A percentile compares a stretch with the other conserved stretches of the same genome.
phyloP scores from a whole-genome alignment of 345 rosid genomes.

The Syzygium oleosum region DNA sequence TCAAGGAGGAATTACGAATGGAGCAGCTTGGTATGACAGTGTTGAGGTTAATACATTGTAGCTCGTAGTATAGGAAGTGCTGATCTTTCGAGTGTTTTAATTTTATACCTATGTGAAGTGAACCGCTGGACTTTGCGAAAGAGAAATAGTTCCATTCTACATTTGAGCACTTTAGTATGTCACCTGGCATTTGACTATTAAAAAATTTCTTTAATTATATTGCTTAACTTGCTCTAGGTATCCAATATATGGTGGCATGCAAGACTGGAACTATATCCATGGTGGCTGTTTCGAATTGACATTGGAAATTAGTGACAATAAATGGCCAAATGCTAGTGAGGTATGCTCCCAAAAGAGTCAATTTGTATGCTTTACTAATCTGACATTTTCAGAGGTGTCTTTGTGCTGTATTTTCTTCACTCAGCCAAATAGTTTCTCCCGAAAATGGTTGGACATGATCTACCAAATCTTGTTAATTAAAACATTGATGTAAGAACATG shows the following conservation, averaged over 20 bases:
- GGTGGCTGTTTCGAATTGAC: slow-evolving; percentile 96
- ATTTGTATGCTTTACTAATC: neutral
- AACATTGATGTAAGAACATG: neutral
- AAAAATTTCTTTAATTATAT: neutral
- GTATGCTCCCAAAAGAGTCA: slow-evolving; percentile 24
- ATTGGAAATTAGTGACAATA: slow-evolving; percentile 86
- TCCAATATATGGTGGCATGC: slow-evolving; percentile 98
- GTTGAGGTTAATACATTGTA: neutral
- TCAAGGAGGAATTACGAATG: slow-evolving; percentile 86
- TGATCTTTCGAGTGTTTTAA: neutral
- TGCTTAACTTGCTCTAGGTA: slow-evolving; percentile 47
- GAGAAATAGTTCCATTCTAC: neutral
- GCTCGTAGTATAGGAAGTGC: neutral
- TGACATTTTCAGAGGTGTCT: neutral
- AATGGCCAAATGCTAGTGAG: slow-evolving; percentile 91
- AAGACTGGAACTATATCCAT: slow-evolving; percentile 96
- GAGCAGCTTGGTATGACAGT: slow-evolving; percentile 69
- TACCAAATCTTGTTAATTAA: neutral
- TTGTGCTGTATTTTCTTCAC: neutral
- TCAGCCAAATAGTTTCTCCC: neutral
- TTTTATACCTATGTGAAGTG: neutral
- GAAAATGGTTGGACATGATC: neutral
- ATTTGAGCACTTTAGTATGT: neutral
- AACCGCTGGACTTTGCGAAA: neutral
- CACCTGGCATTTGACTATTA: neutral